Percentiles rank a stretch among this genome's conserved stretches.
phyloP scores from a whole-genome alignment of 805 yeast species.

The Yamadazyma sp. region DNA sequence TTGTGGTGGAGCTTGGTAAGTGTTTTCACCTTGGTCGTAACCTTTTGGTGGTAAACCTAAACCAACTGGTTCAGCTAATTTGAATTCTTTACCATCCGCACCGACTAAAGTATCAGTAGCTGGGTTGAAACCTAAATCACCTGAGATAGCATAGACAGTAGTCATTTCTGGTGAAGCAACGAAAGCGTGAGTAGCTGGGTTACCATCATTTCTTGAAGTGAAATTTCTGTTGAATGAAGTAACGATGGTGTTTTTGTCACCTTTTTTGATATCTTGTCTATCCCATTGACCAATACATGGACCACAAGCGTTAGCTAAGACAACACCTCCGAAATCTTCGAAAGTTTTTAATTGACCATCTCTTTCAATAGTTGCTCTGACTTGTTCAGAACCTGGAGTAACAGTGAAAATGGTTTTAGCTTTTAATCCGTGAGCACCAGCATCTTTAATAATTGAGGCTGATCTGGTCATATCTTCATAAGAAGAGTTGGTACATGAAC shows the following conservation, averaged over 20 bases:
- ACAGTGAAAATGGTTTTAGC: conserved; percentile 90
- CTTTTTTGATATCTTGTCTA: conserved; percentile 87
- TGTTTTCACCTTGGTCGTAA: conserved; percentile 89
- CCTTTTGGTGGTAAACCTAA: conserved; percentile 88
- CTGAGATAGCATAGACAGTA: conserved; percentile 93
- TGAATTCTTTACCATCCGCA: conserved; percentile 86
- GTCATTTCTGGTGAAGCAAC: conserved; percentile 96
- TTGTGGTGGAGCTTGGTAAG: conserved; percentile 95
- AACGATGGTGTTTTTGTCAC: conserved; percentile 94
- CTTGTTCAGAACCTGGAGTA: conserved; percentile 98
- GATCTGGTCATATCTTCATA: conserved; percentile 98
- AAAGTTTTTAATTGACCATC: conserved; percentile 90
- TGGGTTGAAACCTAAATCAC: conserved; percentile 96
- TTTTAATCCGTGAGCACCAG: conserved; percentile 85
- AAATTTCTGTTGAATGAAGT: conserved; percentile 98
- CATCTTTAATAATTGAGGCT: conserved; percentile 87
- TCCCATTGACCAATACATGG: conserved; percentile 99
- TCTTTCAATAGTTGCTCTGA: conserved; percentile 96
- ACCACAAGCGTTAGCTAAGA: conserved; percentile 97
- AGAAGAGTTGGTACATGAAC: conserved; percentile 98
- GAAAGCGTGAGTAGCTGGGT: conserved; percentile 95
- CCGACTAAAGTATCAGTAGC: conserved; percentile 84
- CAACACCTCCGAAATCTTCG: conserved; percentile 89
- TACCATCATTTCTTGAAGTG: conserved; percentile 97
- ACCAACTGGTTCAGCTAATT: conserved; percentile 83